These are phyloP conservation scores for Mycena metata DNA, from an alignment of 768 basidiomycete species.

Conservation along the genomic window DNA sequence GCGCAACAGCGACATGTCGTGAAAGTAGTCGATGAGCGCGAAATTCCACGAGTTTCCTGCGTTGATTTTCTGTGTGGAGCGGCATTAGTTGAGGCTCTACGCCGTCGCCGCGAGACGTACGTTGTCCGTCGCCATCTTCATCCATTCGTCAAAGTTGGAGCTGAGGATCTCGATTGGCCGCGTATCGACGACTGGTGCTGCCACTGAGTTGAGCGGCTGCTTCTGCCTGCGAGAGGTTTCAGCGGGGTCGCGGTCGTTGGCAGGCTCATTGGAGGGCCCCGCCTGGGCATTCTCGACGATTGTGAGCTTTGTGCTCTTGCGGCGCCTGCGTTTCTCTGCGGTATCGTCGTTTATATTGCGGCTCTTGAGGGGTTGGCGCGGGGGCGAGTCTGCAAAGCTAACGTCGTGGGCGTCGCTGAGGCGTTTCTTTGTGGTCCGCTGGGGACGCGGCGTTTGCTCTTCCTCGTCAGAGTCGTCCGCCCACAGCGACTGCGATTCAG, in stretches of 20 bases:
- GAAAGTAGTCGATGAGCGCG: constrained; percentile 98
- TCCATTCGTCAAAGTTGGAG: constrained; percentile 98
- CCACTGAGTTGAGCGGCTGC: constrained; percentile 72
- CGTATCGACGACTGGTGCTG: constrained; percentile 70
- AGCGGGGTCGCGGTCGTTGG: constrained; percentile 51
- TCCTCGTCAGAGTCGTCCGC: constrained; percentile 56
- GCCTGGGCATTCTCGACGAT: constrained; percentile 69
- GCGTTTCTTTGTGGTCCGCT: constrained; percentile 65
- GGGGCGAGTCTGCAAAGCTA: constrained; percentile 54
- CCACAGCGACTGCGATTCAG: constrained; percentile 51
- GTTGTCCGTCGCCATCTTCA: constrained; percentile 99
- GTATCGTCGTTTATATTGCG: constrained; percentile 85
- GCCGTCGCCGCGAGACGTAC: constrained; percentile 61
- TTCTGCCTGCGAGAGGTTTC: constrained; percentile 71
- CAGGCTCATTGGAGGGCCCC: constrained; percentile 66
- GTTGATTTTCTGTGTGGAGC: constrained; percentile 90
- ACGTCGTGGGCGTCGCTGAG: constrained; percentile 71
- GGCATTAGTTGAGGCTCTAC: constrained; percentile 30
- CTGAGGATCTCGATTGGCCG: constrained; percentile 80
- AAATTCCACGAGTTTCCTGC: constrained; percentile 98
- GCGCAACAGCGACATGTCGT: constrained; percentile 95
- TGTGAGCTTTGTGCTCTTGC: constrained; percentile 80
- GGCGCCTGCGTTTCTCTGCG: constrained; percentile 85
- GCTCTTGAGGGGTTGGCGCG: constrained; percentile 58
- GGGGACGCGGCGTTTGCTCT: constrained; percentile 56